Evolutionary conservation across 1,284 basidiomycete genomes (phyloP), one percentile per base, ranked within the genome.

Genomic region (Cutaneotrichosporon dermatis): DNA sequence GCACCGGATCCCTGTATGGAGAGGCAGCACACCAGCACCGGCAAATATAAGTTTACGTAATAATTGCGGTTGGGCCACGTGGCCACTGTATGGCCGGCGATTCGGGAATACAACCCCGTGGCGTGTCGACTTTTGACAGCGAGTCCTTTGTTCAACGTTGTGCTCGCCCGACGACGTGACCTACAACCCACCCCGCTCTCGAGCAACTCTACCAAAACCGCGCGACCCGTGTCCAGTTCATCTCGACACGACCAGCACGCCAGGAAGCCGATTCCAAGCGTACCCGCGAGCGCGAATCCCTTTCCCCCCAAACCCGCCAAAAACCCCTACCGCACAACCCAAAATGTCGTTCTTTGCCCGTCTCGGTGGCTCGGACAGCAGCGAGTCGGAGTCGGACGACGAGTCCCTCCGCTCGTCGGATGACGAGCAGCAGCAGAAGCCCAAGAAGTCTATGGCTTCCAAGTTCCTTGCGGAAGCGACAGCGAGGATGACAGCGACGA

Each of bases 381-480:
- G 69, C 54, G 74, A 75, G 51, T 67, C 68, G 33, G 74, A 74
- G 55, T 72, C 72, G 9, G 71, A 73, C 46, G 73, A 77, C 48
- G 74, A 76, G 67, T 76, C 75, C 61, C 71, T 76, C 65, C 64
- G 70, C 48, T 75, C 74, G 25, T 72, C 70, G 42, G 67, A 68
- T 42, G 73, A 76, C 58, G 72, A 69, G 37, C 60, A 63, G 45
- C 68, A 70, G 58, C 68, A 70, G 52, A 66, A 68, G 41, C 67
- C 68, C 45, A 67, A 63, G 61, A 66, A 65, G 54, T 52, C 54
- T 15, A 66, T 66, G 57, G 68, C 66, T 9, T 65, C 56, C 50
- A 71, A 66, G 66, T 77, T 77, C 68, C 66, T 77, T 62, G 67
- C 33, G 65, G 67, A 48, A 55, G 60, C 50, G 65, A 64, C 54